Percentiles rank a stretch among this genome's conserved stretches.
phyloP scores from a whole-genome alignment of 192 early-diverging fungal genomes.

The Backusella australiensis region DNA sequence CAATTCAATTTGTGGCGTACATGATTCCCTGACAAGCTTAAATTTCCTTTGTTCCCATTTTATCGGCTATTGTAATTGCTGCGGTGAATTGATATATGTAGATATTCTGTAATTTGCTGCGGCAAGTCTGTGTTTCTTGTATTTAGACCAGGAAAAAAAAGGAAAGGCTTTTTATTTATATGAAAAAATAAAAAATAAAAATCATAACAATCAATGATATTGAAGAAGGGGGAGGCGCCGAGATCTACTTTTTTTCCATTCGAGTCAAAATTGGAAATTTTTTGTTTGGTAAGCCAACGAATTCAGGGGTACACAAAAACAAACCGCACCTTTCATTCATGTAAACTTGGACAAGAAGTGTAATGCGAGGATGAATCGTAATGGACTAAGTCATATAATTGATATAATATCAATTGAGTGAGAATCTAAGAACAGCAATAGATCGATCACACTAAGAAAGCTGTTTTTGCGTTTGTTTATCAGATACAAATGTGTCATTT shows the following conservation, averaged over 20 bases:
- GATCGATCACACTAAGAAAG: background rate
- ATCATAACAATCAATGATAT: background rate
- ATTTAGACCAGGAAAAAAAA: background rate
- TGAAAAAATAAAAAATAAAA: background rate
- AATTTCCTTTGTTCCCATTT: background rate
- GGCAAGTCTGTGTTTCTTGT: background rate
- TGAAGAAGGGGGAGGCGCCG: background rate
- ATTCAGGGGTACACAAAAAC: background rate
- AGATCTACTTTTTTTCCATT: background rate
- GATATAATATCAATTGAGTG: background rate
- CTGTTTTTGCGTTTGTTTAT: too few species aligned
- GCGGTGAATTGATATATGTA: background rate
- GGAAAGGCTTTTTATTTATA: background rate
- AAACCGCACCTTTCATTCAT: background rate
- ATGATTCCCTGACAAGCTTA: background rate
- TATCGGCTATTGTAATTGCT: background rate
- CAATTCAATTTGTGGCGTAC: background rate
- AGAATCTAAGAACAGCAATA: background rate
- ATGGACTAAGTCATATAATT: background rate
- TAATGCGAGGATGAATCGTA: background rate
- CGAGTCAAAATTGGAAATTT: background rate
- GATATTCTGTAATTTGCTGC: background rate
- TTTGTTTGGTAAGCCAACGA: background rate
- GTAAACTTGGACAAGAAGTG: background rate
- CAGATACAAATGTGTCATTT: background rate